Evolutionary conservation across 2,329 filamentous ascomycete genomes (phyloP).

Genomic region (Penicillium vulpinum): DNA sequence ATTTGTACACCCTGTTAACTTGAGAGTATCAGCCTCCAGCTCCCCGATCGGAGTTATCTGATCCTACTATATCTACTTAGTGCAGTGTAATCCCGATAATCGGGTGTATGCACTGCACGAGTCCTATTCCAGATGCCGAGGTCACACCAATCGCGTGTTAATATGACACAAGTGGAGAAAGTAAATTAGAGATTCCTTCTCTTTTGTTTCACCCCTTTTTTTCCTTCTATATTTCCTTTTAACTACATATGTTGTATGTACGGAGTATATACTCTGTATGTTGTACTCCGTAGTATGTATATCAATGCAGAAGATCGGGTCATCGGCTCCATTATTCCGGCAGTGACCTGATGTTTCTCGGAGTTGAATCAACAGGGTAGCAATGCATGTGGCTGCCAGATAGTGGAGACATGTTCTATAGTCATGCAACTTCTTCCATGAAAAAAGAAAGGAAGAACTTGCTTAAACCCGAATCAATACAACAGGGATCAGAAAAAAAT

Average conservation of each 20-base stretch:
- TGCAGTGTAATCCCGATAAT: slow-evolving; percentile 5
- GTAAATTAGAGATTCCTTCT: neutral
- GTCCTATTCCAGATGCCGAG: slow-evolving; percentile 1
- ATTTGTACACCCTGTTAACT: neutral
- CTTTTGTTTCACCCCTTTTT: neutral
- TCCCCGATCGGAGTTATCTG: neutral
- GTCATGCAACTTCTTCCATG: too few species aligned
- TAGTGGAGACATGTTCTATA: neutral
- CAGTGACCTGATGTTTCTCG: neutral
- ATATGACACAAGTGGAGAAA: slow-evolving; percentile 2
- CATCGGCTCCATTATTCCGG: neutral
- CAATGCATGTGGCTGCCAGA: slow-evolving; percentile 4
- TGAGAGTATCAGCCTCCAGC: too few species aligned
- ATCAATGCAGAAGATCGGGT: neutral
- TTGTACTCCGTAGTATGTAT: too few species aligned
- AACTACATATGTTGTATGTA: too few species aligned
- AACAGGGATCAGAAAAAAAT: neutral
- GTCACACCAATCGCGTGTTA: slow-evolving; percentile 5
- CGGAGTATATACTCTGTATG: too few species aligned
- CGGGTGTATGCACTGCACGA: neutral
- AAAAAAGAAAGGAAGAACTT: neutral
- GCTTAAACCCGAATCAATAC: neutral
- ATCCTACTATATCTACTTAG: neutral
- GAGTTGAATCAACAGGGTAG: neutral
- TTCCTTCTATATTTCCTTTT: neutral